These are phyloP conservation scores for Colletotrichum cereale DNA, from an alignment of 2,329 filamentous ascomycete species.

Conservation along the genomic window DNA sequence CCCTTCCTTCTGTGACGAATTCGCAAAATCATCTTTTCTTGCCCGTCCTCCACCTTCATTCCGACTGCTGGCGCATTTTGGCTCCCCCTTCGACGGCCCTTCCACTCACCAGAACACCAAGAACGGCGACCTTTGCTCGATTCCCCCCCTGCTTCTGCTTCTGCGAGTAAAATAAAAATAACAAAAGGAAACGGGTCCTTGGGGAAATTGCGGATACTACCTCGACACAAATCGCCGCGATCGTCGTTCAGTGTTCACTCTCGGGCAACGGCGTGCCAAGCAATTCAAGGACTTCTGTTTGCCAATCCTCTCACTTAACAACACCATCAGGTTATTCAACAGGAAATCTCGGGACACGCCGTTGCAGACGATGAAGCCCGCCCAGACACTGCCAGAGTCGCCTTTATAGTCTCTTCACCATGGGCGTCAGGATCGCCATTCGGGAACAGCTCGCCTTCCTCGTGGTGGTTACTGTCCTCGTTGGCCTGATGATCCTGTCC, in stretches of 20 bases:
- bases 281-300: conserved; percentile 5
- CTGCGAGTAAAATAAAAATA: conserved; percentile 6
- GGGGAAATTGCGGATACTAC: conserved; percentile 20
- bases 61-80: conserved; percentile 2
- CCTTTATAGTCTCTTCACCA: conserved; percentile 38
- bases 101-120: background rate
- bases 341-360: conserved; percentile 6
- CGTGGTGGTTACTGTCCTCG: conserved; percentile 80
- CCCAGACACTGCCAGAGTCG: conserved; percentile 32
- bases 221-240: conserved; percentile 6
- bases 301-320: conserved; percentile 4
- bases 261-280: conserved; percentile 29
- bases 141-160: background rate
- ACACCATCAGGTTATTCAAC: background rate
- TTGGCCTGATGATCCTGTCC: conserved; percentile 82
- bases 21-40: background rate
- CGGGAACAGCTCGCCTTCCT: conserved; percentile 87
- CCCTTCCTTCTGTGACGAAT: conserved; percentile 13
- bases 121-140: background rate
- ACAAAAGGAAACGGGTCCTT: background rate
- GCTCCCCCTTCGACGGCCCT: background rate
- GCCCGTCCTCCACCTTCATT: conserved; percentile 16
- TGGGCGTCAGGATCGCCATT: conserved; percentile 84
- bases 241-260: conserved; percentile 3
- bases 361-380: conserved; percentile 38